Percentiles rank a stretch among this genome's conserved stretches.
phyloP scores from a whole-genome alignment of 306 rosid genomes.

The Lathyrus aphaca region DNA sequence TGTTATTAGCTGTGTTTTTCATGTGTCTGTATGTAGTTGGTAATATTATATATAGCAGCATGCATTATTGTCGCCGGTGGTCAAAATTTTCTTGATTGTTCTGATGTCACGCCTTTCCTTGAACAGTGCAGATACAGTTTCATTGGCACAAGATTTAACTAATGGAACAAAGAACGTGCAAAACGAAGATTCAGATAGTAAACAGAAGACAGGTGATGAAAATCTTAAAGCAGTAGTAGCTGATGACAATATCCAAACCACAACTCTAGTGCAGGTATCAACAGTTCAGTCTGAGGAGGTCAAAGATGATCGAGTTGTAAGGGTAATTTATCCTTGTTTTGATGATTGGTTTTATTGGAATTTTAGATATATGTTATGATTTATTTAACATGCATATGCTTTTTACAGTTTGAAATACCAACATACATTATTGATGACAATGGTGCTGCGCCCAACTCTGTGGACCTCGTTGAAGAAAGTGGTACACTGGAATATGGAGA shows the following conservation, averaged over 20 bases:
- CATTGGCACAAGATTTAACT: slow-evolving; percentile 38
- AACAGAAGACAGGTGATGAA: slow-evolving; percentile 41
- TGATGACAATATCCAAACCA: slow-evolving; percentile 44
- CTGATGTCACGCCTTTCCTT: slow-evolving; percentile 32
- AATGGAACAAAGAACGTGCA: slow-evolving; percentile 40
- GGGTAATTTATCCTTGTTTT: slow-evolving; percentile 54
- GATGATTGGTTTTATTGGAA: slow-evolving; percentile 22
- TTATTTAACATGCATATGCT: not conserved
- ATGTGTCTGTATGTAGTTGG: not conserved
- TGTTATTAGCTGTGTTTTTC: not conserved
- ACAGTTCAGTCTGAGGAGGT: slow-evolving; percentile 47
- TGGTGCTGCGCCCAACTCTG: slow-evolving; percentile 45
- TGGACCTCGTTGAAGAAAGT: slow-evolving; percentile 52
- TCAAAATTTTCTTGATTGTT: slow-evolving; percentile 12
- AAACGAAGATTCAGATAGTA: slow-evolving; percentile 50
- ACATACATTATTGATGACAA: slow-evolving; percentile 47
- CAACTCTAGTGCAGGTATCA: slow-evolving; percentile 45
- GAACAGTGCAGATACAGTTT: slow-evolving; percentile 58
- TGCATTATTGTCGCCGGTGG: slow-evolving; percentile 9
- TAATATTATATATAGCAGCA: slow-evolving; percentile 15
- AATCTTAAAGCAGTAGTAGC: slow-evolving; percentile 47
- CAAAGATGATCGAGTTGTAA: slow-evolving; percentile 59
- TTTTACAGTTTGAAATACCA: slow-evolving; percentile 61
- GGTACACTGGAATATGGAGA: slow-evolving; percentile 45
- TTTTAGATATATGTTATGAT: not conserved